phyloP scores from a whole-genome alignment of 2,329 filamentous ascomycete species.

The Akanthomyces uredinophilus region DNA sequence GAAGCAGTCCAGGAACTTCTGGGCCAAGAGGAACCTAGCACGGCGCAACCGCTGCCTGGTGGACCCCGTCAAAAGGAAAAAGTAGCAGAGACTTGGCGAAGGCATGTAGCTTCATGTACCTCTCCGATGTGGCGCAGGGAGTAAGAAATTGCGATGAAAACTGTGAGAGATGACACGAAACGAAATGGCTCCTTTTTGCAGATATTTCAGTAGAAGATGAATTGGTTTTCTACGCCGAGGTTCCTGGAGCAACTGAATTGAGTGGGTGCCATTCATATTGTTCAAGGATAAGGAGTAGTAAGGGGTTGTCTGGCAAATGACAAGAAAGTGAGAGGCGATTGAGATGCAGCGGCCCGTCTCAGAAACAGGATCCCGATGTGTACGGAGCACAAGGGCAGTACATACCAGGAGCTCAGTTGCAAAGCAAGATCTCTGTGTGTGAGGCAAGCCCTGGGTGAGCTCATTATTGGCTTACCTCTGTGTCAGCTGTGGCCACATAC shows the following conservation, averaged over 20 bases:
- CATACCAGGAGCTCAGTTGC: neutral
- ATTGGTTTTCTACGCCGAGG: neutral
- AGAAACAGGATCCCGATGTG: neutral
- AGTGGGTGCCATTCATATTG: neutral
- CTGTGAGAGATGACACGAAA: neutral
- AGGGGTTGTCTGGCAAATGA: slow-evolving; percentile 5
- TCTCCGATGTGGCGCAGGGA: slow-evolving; percentile 11
- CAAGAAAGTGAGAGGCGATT: neutral
- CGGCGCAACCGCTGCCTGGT: slow-evolving; percentile 10
- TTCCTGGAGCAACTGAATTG: neutral
- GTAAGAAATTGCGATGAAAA: neutral
- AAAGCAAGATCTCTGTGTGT: neutral
- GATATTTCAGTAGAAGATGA: neutral
- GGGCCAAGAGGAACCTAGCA: neutral
- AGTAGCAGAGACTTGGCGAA: neutral
- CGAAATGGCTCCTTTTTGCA: neutral
- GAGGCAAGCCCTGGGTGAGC: neutral
- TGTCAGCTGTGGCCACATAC: slow-evolving; percentile 2
- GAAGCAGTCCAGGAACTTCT: neutral
- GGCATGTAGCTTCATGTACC: slow-evolving; percentile 8
- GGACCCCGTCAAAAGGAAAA: slow-evolving; percentile 3
- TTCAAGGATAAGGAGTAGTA: neutral
- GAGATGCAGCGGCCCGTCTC: neutral
- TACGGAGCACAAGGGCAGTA: neutral
- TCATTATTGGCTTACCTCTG: slow-evolving; percentile 1